These are phyloP conservation scores for Aegilops longissima DNA, from an alignment of 176 grass and related monocot species.

Conservation along the genomic window DNA sequence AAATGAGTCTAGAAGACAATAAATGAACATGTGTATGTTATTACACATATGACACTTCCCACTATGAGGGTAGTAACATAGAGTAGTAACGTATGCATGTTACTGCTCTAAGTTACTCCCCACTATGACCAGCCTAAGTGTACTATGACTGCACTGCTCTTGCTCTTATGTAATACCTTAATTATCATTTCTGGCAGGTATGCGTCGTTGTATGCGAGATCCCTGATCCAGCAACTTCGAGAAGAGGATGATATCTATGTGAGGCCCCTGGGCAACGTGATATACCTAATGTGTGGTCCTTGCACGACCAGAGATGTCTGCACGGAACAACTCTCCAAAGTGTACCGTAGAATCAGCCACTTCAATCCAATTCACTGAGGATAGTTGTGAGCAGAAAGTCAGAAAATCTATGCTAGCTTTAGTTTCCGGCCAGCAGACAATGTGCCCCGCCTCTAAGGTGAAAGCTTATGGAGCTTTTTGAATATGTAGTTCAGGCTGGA, in stretches of 20 bases:
- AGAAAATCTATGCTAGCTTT: background rate
- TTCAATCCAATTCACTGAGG: conserved; percentile 28
- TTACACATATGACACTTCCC: too few species aligned
- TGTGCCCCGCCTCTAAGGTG: background rate
- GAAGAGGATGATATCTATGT: conserved; percentile 76
- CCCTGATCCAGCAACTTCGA: conserved; percentile 70
- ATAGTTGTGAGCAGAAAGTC: background rate
- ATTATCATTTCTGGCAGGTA: conserved; percentile 43
- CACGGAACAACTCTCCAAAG: conserved; percentile 59
- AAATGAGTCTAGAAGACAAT: too few species aligned
- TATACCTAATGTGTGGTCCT: conserved; percentile 94
- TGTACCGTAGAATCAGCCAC: conserved; percentile 47
- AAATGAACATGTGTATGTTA: too few species aligned
- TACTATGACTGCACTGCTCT: background rate
- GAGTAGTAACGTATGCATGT: too few species aligned
- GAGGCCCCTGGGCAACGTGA: conserved; percentile 84
- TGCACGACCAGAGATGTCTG: conserved; percentile 69
- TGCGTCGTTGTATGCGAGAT: conserved; percentile 62
- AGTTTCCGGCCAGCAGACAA: background rate
- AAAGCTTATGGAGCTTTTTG: background rate
- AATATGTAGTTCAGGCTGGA: background rate
- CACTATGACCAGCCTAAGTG: background rate
- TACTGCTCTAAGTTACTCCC: too few species aligned
- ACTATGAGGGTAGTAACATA: too few species aligned
- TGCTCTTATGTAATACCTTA: background rate